Conservation (phyloP, 1,139 yeast species). For the Yamadazyma atmosphaerica region DNA sequence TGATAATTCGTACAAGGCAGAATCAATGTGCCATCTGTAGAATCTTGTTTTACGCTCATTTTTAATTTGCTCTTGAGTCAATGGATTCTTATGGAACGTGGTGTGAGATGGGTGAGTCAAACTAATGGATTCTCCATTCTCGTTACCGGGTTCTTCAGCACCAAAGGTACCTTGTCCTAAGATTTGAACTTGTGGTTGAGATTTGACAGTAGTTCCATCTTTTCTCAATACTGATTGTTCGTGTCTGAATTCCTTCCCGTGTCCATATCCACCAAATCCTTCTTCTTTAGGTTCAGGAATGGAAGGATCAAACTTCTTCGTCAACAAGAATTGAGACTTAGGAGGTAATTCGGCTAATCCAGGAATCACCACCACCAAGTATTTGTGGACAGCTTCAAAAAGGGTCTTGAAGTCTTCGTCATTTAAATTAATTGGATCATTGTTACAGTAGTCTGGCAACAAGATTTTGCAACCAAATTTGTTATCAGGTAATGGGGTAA, state of each 20-base stretch:
- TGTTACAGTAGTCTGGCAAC: slow-evolving; percentile 63
- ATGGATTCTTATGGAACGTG: slow-evolving; percentile 68
- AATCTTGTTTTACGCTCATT: slow-evolving; percentile 68
- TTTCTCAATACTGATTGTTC: slow-evolving; percentile 71
- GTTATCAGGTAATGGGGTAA: slow-evolving; percentile 50
- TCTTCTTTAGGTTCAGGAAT: slow-evolving; percentile 48
- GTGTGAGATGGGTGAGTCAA: slow-evolving; percentile 84
- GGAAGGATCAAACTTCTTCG: slow-evolving; percentile 75
- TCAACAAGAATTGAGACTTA: slow-evolving; percentile 68
- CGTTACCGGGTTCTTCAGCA: slow-evolving; percentile 67
- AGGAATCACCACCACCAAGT: slow-evolving; percentile 75
- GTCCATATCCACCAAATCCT: slow-evolving; percentile 68
- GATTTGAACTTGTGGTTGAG: slow-evolving; percentile 86
- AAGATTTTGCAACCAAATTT: slow-evolving; percentile 69
- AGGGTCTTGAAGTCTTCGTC: slow-evolving; percentile 65
- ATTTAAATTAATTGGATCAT: slow-evolving; percentile 70
- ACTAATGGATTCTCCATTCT: slow-evolving; percentile 53
- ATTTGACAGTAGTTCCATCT: slow-evolving; percentile 77
- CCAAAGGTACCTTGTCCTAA: slow-evolving; percentile 79
- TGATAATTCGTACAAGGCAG: slow-evolving; percentile 79
- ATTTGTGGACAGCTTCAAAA: slow-evolving; percentile 61
- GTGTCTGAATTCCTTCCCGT: slow-evolving; percentile 81
- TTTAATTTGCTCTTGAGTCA: slow-evolving; percentile 60
- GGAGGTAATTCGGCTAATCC: slow-evolving; percentile 66
- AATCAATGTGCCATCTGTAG: slow-evolving; percentile 92